Evolutionary conservation across 1,284 basidiomycete genomes (phyloP).

Genomic region (Agaricales sp.): DNA sequence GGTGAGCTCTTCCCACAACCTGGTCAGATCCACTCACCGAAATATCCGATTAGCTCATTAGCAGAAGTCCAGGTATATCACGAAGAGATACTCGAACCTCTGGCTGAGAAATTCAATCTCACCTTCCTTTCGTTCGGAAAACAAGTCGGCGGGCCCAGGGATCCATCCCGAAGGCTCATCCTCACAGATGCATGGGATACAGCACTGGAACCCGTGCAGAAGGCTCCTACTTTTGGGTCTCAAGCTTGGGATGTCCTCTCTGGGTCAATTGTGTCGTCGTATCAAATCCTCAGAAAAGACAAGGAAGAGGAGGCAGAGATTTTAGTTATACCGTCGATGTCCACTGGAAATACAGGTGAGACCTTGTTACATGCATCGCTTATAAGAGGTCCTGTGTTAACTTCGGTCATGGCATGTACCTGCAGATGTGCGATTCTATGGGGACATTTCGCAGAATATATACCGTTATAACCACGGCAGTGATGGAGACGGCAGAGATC

Average conservation of each 20-base stretch:
- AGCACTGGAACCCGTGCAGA: conserved; percentile 36
- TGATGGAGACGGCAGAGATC: conserved; percentile 13
- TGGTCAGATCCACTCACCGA: not conserved
- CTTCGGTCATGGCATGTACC: not conserved
- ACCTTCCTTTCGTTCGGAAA: conserved; percentile 32
- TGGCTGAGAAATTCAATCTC: conserved; percentile 34
- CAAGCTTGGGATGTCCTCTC: conserved; percentile 35
- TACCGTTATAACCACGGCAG: conserved; percentile 28
- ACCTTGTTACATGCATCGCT: not conserved
- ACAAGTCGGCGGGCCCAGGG: not conserved
- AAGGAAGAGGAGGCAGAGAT: conserved; percentile 17
- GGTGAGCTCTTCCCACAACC: not conserved
- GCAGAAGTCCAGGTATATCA: conserved; percentile 29
- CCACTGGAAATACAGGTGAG: conserved; percentile 21
- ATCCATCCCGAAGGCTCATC: conserved; percentile 23
- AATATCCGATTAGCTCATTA: conserved; percentile 23
- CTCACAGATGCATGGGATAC: conserved; percentile 32
- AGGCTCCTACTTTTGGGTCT: conserved; percentile 31
- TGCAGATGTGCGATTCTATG: conserved; percentile 33
- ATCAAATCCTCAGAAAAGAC: conserved; percentile 17
- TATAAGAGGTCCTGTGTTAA: too few relatives aligned
- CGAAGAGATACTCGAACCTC: conserved; percentile 23
- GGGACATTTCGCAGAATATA: conserved; percentile 31
- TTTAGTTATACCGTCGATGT: conserved; percentile 36
- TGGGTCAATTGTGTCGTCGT: conserved; percentile 35